These are phyloP conservation scores for Diaporthe capsici DNA, from an alignment of 2,329 filamentous ascomycete species.

Conservation along the genomic window DNA sequence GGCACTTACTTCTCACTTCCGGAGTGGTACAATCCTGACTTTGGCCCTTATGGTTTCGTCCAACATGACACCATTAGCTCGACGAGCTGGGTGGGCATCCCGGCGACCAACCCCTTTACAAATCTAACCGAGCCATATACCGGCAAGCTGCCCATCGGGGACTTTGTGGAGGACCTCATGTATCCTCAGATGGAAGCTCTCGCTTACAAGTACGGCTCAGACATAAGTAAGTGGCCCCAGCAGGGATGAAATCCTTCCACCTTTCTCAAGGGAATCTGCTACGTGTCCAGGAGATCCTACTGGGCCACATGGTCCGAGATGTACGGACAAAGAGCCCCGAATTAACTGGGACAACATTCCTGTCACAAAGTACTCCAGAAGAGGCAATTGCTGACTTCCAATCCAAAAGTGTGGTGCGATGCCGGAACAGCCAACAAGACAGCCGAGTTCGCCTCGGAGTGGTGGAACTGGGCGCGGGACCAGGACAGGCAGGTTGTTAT, in stretches of 20 bases:
- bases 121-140: constrained; percentile 58
- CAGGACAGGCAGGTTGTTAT: constrained; percentile 65
- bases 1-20: constrained; percentile 64
- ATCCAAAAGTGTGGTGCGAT: constrained; percentile 61
- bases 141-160: constrained; percentile 53
- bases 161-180: constrained; percentile 60
- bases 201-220: constrained; percentile 58
- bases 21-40: constrained; percentile 65
- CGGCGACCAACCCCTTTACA: constrained; percentile 61
- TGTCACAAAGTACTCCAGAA: constrained; percentile 13
- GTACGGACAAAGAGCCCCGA: not conserved
- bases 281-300: not conserved
- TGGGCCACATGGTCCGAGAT: not conserved
- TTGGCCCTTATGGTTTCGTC: constrained; percentile 58
- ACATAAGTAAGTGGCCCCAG: constrained; percentile 51
- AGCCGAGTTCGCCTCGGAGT: constrained; percentile 56
- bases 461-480: constrained; percentile 56
- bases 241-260: constrained; percentile 10
- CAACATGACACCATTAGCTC: constrained; percentile 49
- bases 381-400: constrained; percentile 26
- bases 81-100: constrained; percentile 54
- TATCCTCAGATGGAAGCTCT: constrained; percentile 62
- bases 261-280: not conserved
- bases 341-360: not conserved
- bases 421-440: constrained; percentile 59